Evolutionary conservation across 306 rosid genomes (phyloP).

Genomic region (Trifolium dubium): DNA sequence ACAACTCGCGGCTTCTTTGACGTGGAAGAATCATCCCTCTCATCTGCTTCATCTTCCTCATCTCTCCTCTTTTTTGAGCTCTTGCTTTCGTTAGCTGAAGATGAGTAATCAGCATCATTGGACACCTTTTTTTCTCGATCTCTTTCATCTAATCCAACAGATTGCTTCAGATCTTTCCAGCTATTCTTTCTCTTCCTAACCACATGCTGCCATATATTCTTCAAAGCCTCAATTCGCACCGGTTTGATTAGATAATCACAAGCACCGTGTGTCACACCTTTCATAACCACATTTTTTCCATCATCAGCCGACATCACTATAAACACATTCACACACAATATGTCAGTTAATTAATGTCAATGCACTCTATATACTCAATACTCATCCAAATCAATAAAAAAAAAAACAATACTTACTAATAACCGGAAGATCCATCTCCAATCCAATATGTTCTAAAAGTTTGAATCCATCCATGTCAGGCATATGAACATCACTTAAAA

Average conservation of each 20-base stretch:
- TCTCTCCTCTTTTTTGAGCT: conserved; percentile 79
- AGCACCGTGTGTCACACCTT: conserved; percentile 97
- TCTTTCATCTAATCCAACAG: conserved; percentile 77
- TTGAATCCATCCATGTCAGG: conserved; percentile 99
- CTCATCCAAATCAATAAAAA: neutral
- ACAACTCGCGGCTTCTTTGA: conserved; percentile 91
- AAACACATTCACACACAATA: conserved; percentile 28
- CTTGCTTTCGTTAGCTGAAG: conserved; percentile 89
- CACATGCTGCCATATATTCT: conserved; percentile 98
- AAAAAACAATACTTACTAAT: conserved; percentile 66
- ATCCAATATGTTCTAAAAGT: conserved; percentile 83
- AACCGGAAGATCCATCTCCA: conserved; percentile 98
- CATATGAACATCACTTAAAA: conserved; percentile 97
- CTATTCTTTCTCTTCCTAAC: conserved; percentile 82
- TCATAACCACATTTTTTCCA: conserved; percentile 85
- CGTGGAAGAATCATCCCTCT: conserved; percentile 86
- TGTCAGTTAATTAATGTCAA: conserved; percentile 34
- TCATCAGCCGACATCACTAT: conserved; percentile 99
- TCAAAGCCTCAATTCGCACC: conserved; percentile 87
- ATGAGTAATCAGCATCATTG: conserved; percentile 86
- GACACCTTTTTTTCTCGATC: conserved; percentile 70
- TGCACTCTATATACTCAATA: conserved; percentile 6
- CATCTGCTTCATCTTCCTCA: conserved; percentile 84
- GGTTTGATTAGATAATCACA: conserved; percentile 97
- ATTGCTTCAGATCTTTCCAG: conserved; percentile 78